Conservation (phyloP, 2,329 filamentous ascomycete species). For the Xylariaceae sp. region DNA sequence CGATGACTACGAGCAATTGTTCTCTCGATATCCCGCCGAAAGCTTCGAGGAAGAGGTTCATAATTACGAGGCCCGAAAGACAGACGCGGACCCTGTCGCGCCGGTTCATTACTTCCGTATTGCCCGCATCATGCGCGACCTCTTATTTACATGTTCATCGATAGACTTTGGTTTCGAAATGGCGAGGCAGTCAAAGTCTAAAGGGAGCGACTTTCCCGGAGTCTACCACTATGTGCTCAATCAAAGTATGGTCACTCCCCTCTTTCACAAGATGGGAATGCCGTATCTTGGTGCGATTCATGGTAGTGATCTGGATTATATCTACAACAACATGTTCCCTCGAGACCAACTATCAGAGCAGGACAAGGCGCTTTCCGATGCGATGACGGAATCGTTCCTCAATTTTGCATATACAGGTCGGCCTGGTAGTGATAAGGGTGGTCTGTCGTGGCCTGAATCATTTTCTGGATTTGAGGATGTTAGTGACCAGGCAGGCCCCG, state of each 20-base stretch:
- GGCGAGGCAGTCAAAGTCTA: conserved; percentile 12
- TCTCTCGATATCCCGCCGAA: conserved; percentile 25
- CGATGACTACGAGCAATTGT: conserved; percentile 22
- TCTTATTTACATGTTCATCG: conserved; percentile 22
- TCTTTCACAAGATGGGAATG: conserved; percentile 25
- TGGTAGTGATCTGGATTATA: conserved; percentile 28
- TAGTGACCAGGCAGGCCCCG: neutral
- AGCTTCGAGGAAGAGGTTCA: conserved; percentile 23
- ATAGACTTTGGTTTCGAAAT: conserved; percentile 21
- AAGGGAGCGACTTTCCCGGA: conserved; percentile 11
- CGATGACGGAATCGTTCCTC: conserved; percentile 20
- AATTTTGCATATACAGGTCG: conserved; percentile 25
- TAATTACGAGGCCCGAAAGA: conserved; percentile 16
- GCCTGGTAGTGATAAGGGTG: conserved; percentile 4
- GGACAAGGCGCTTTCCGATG: conserved; percentile 15
- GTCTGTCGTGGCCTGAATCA: conserved; percentile 21
- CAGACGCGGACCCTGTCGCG: conserved; percentile 16
- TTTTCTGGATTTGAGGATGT: conserved; percentile 7
- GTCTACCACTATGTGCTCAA: conserved; percentile 28
- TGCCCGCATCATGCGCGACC: conserved; percentile 19
- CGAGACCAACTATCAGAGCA: conserved; percentile 16
- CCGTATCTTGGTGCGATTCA: conserved; percentile 23
- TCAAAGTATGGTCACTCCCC: conserved; percentile 26
- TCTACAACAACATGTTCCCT: conserved; percentile 24
- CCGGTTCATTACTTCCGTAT: conserved; percentile 19